Evolutionary conservation across 2,329 filamentous ascomycete genomes (phyloP).

Genomic region (Blumeriella jaapii): DNA sequence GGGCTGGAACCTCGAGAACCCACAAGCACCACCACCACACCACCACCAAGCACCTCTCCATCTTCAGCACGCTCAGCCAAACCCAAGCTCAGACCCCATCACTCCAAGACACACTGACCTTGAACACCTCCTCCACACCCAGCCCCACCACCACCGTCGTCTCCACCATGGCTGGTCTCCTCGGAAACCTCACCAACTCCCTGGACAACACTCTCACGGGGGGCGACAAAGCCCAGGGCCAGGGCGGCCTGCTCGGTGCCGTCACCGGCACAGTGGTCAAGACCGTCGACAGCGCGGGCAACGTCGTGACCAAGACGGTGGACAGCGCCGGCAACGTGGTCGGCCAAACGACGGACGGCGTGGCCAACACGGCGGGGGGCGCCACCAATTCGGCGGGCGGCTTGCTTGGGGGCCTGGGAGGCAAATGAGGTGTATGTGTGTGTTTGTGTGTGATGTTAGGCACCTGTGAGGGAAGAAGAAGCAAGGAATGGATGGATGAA

Average conservation of each 20-base stretch:
- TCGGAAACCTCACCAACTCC: conserved; percentile 28
- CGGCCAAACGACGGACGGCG: conserved; percentile 20
- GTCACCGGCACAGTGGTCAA: conserved; percentile 26
- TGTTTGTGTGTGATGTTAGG: too few relatives aligned
- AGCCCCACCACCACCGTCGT: conserved; percentile 3
- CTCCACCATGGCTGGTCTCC: conserved; percentile 25
- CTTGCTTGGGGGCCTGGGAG: too few relatives aligned
- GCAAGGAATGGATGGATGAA: too few relatives aligned
- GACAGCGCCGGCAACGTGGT: conserved; percentile 27
- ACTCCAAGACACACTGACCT: neutral
- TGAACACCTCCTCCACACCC: conserved; percentile 2
- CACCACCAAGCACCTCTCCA: too few relatives aligned
- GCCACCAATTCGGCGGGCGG: conserved; percentile 12
- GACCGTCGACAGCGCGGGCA: conserved; percentile 28
- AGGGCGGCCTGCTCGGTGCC: conserved; percentile 30
- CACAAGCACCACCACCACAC: too few relatives aligned
- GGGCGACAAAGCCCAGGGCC: conserved; percentile 29
- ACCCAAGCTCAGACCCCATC: neutral
- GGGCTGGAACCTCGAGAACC: too few relatives aligned
- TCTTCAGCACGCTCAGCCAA: too few relatives aligned
- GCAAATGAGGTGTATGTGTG: too few relatives aligned
- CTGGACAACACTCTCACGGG: conserved; percentile 31
- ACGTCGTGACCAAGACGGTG: conserved; percentile 24
- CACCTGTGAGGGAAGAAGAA: too few relatives aligned
- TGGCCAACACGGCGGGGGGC: conserved; percentile 16